Evolutionary conservation across 441 rosid species (phyloP), one percentile per base, ranked within the genome.

Genomic region (Metrosideros polymorpha): DNA sequence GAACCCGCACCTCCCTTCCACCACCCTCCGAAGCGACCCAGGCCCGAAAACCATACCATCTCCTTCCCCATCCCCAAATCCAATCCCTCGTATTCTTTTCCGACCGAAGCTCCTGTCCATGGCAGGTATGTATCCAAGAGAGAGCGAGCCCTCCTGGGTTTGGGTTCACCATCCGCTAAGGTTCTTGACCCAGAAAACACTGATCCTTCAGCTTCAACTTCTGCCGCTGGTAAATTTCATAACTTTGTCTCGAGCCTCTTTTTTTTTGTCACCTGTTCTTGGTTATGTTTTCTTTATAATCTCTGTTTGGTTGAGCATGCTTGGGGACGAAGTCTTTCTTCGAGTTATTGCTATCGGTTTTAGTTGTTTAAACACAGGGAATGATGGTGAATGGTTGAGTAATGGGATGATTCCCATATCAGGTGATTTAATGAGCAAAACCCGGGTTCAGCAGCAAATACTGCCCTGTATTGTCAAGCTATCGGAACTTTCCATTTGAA

Each of bases 121-220:
- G 96, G 96, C 2, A 90, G 98, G 86, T 94, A 94, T 89, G 54
- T 97, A 49, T 95, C 96, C 49, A 94, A 94, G 90, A 90, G 98
- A 87, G 97, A 97, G 87, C 87, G 94, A 84, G 93, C 93, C 24
- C 89, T 92, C 77, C 45, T 84, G 43, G 86, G 85, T 29, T 90
- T 92, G 39, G 25, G 76, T 55, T 42, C 91, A 59, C 27, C 82
- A 45, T 82, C 39, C 82, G 86, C 89, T 14, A 88, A 87, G 25
- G 84, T 5, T 29, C 57, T 83, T 29, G 22, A 77, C 29, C 84
- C 90, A 49, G 61, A 57, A 29, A 50, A 14, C 52, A 66, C 54
- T 27, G 22, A 50, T 61, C 85, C 61, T 24, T 49, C 89, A 12
- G 45, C 55, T 49, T 39, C 49, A 19, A 10, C 91, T 85, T 85